These are phyloP conservation scores for Mortierella sp. DNA, from an alignment of 371 early-diverging fungal species.

Conservation along the genomic window DNA sequence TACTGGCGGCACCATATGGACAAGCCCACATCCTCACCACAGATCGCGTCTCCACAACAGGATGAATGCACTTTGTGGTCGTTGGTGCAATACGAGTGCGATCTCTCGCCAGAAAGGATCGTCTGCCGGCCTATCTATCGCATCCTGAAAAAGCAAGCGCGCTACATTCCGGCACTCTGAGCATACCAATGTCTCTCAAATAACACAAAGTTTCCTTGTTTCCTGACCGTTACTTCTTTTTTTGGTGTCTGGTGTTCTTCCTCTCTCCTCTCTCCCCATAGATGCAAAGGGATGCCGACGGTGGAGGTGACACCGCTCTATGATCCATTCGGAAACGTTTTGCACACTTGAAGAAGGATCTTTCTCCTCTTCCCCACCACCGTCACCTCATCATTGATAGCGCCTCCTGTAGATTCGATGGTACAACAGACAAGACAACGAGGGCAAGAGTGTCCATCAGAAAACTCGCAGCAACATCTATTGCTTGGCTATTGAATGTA, in stretches of 20 bases:
- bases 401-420: too few relatives aligned
- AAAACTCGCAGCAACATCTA: too few relatives aligned
- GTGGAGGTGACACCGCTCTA: conserved; percentile 46
- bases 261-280: neutral
- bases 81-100: conserved; percentile 50
- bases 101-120: conserved; percentile 38
- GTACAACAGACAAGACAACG: too few relatives aligned
- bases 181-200: too few relatives aligned
- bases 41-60: conserved; percentile 10
- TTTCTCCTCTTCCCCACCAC: neutral
- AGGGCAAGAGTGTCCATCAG: neutral
- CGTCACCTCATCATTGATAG: too few relatives aligned
- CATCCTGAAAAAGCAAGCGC: conserved; percentile 30
- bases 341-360: conserved; percentile 13
- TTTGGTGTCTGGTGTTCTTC: neutral
- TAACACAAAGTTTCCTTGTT: neutral
- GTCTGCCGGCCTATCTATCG: conserved; percentile 49
- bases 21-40: too few relatives aligned
- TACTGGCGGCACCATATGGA: too few relatives aligned
- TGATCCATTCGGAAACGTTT: conserved; percentile 40
- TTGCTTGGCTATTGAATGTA: too few relatives aligned
- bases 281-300: conserved; percentile 49
- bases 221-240: neutral
- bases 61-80: conserved; percentile 48
- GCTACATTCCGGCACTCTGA: neutral